Evolutionary conservation across 2,329 filamentous ascomycete genomes (phyloP).

Genomic region (Aulographum hederae): DNA sequence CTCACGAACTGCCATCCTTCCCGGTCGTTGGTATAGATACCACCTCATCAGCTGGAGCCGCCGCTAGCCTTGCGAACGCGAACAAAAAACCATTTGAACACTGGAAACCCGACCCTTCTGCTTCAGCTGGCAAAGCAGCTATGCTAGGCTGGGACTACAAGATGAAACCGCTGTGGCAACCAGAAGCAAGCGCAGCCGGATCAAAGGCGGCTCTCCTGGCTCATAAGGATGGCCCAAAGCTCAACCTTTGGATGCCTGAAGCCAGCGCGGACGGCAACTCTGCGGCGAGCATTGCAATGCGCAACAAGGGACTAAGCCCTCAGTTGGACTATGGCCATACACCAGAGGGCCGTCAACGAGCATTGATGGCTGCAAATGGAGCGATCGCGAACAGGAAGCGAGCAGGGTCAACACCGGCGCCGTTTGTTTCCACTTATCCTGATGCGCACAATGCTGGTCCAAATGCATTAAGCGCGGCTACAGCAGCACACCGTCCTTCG

Average conservation of each 20-base stretch:
- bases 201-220: conserved; percentile 53
- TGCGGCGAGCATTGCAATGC: conserved; percentile 51
- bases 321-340: conserved; percentile 28
- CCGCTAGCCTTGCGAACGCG: conserved; percentile 55
- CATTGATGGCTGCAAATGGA: conserved; percentile 57
- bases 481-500: conserved; percentile 39
- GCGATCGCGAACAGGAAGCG: conserved; percentile 51
- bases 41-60: conserved; percentile 48
- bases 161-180: conserved; percentile 43
- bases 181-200: conserved; percentile 44
- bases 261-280: conserved; percentile 39
- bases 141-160: conserved; percentile 41
- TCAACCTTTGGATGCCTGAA: conserved; percentile 31
- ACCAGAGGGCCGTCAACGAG: conserved; percentile 39
- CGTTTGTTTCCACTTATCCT: too few species aligned
- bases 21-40: conserved; percentile 40
- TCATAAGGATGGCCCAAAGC: conserved; percentile 29
- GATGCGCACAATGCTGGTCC: conserved; percentile 14
- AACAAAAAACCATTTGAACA: conserved; percentile 46
- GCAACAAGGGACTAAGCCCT: conserved; percentile 28
- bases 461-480: not conserved
- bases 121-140: conserved; percentile 40
- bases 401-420: conserved; percentile 39
- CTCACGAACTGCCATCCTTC: conserved; percentile 56
- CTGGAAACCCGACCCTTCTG: conserved; percentile 44